Conservation (phyloP, 2,329 filamentous ascomycete genomes). For the Gnomoniopsis smithogilvyi region DNA sequence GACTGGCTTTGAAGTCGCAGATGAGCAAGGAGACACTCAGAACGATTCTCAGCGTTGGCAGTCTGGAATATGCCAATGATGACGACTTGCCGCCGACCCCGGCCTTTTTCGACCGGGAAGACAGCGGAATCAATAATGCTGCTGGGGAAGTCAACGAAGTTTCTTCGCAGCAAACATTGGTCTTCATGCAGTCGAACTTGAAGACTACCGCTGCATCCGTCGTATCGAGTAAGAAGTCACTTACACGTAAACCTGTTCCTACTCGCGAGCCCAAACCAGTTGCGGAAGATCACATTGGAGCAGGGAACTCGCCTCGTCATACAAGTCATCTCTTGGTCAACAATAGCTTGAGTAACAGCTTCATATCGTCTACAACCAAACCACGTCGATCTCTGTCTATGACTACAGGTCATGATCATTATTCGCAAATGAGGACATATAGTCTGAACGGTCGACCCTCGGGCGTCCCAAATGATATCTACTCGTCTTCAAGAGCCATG, state of each 20-base stretch:
- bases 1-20: slow-evolving; percentile 34
- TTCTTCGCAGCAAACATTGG: slow-evolving; percentile 24
- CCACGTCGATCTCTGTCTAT: slow-evolving; percentile 29
- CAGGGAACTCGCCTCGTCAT: slow-evolving; percentile 21
- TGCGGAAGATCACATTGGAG: not conserved
- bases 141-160: slow-evolving; percentile 16
- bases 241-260: slow-evolving; percentile 29
- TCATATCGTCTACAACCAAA: slow-evolving; percentile 16
- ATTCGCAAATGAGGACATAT: slow-evolving; percentile 20
- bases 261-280: slow-evolving; percentile 11
- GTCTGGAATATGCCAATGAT: slow-evolving; percentile 32
- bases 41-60: slow-evolving; percentile 49
- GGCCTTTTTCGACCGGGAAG: slow-evolving; percentile 6
- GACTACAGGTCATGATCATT: slow-evolving; percentile 27
- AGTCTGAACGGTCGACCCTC: slow-evolving; percentile 13
- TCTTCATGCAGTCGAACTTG: slow-evolving; percentile 23
- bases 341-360: slow-evolving; percentile 24
- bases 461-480: slow-evolving; percentile 16
- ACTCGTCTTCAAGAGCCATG: slow-evolving; percentile 26
- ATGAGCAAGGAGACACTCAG: slow-evolving; percentile 46
- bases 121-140: slow-evolving; percentile 3
- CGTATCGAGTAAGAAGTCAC: slow-evolving; percentile 27
- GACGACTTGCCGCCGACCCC: slow-evolving; percentile 21
- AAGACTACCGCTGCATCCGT: slow-evolving; percentile 27
- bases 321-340: slow-evolving; percentile 21